Evolutionary conservation across 192 early-diverging fungal genomes (phyloP).

Genomic region (Linnemannia hyalina): DNA sequence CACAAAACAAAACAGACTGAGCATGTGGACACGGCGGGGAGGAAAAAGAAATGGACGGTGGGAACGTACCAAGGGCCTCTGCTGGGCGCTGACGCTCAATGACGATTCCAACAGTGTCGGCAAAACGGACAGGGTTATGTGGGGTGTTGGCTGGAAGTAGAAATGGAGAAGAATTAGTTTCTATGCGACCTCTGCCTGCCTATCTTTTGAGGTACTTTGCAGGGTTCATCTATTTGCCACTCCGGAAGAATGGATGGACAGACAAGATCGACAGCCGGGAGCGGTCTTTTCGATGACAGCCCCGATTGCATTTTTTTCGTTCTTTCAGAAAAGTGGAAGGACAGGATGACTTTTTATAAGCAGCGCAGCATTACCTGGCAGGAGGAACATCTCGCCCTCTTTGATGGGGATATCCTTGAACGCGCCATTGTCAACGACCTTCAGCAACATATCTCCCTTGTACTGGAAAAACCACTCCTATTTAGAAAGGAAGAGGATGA

Average conservation of each 20-base stretch:
- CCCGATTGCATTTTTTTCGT: not conserved
- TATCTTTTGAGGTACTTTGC: not conserved
- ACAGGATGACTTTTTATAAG: too few species aligned
- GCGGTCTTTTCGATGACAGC: not conserved
- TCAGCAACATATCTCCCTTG: constrained; percentile 94
- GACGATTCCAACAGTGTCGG: constrained; percentile 96
- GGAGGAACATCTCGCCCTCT: constrained; percentile 96
- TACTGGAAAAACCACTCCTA: constrained; percentile 98
- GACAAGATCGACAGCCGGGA: not conserved
- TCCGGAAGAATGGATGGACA: not conserved
- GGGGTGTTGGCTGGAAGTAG: constrained; percentile 81
- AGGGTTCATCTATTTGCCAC: not conserved
- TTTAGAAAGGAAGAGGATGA: not conserved
- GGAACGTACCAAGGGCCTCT: constrained; percentile 72
- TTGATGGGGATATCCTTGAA: constrained; percentile 89
- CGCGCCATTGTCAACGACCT: constrained; percentile 81
- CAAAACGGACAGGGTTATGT: constrained; percentile 94
- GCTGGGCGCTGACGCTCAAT: constrained; percentile 88
- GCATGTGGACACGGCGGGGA: not conserved
- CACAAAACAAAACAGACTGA: not conserved
- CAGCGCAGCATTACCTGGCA: constrained; percentile 75
- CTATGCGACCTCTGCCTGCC: not conserved
- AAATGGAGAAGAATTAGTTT: constrained; percentile 1
- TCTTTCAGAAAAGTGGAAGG: too few species aligned
- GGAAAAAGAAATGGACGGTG: not conserved